A percentile compares a stretch with the other conserved stretches of the same genome.
phyloP scores from a whole-genome alignment of 805 yeast species.

The Ogataea trehaloabstinens region DNA sequence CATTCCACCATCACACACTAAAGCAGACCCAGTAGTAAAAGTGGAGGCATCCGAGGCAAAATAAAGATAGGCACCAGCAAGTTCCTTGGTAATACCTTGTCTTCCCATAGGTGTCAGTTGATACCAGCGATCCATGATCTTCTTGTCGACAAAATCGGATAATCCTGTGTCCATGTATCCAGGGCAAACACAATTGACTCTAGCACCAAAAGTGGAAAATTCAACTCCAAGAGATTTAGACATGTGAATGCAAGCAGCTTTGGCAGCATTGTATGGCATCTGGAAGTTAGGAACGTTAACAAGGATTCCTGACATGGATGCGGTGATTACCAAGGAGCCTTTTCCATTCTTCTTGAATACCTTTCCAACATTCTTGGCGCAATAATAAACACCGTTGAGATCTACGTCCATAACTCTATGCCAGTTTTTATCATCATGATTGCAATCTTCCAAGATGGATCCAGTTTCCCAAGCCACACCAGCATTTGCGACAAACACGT shows the following conservation, averaged over 20 bases:
- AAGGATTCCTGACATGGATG: constrained; percentile 55
- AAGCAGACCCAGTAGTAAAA: constrained; percentile 50
- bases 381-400: constrained; percentile 49
- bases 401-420: constrained; percentile 50
- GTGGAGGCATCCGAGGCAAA: constrained; percentile 52
- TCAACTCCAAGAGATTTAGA: constrained; percentile 48
- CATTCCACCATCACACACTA: constrained; percentile 54
- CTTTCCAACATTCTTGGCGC: constrained; percentile 50
- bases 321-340: constrained; percentile 52
- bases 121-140: constrained; percentile 30
- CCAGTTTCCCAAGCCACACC: constrained; percentile 38
- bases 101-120: constrained; percentile 45
- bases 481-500: constrained; percentile 42
- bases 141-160: constrained; percentile 29
- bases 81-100: constrained; percentile 49
- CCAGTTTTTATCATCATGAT: constrained; percentile 33
- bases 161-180: constrained; percentile 53
- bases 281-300: constrained; percentile 54
- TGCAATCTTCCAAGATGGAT: constrained; percentile 31
- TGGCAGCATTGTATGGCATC: constrained; percentile 49
- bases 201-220: constrained; percentile 45
- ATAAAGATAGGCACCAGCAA: constrained; percentile 52
- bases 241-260: constrained; percentile 49
- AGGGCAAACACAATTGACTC: constrained; percentile 52
- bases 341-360: constrained; percentile 46